Percentiles rank a stretch among this genome's conserved stretches.
phyloP scores from a whole-genome alignment of 2,329 filamentous ascomycete species.

The Eutypella sp. region DNA sequence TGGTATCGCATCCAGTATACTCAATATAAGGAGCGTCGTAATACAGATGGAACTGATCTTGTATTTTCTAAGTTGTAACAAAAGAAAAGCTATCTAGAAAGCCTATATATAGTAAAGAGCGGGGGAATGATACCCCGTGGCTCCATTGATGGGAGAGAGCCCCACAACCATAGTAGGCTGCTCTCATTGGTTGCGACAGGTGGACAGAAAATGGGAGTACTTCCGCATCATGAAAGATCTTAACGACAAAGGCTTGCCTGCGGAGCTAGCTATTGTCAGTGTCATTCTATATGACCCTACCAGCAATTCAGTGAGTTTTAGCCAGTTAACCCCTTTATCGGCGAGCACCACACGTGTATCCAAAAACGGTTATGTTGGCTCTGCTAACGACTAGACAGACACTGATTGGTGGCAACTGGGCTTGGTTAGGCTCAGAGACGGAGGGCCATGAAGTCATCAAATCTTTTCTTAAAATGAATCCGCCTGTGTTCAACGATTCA shows the following conservation, averaged over 20 bases:
- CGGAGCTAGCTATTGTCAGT: not conserved
- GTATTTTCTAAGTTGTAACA: too few relatives aligned
- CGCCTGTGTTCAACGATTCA: not conserved
- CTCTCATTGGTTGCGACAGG: too few relatives aligned
- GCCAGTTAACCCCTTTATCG: not conserved
- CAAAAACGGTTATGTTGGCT: too few relatives aligned
- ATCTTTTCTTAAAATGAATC: conserved; percentile 1
- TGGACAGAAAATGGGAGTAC: not conserved
- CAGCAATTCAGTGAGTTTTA: not conserved
- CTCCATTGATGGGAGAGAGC: too few relatives aligned
- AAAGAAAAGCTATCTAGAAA: too few relatives aligned
- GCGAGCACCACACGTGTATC: too few relatives aligned
- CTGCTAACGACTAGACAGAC: not conserved
- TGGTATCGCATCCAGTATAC: too few relatives aligned
- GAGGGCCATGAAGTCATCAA: not conserved
- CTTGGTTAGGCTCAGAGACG: not conserved
- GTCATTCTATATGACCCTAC: not conserved
- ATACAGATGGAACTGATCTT: too few relatives aligned
- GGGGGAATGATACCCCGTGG: too few relatives aligned
- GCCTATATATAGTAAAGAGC: too few relatives aligned
- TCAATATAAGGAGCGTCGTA: too few relatives aligned
- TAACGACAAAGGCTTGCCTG: not conserved
- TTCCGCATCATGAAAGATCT: not conserved
- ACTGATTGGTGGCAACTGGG: not conserved
- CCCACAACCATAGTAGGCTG: too few relatives aligned